Evolutionary conservation across 176 grass and related monocot species (phyloP), one percentile per base, ranked within the genome.

Genomic region (Carex myosuroides): DNA sequence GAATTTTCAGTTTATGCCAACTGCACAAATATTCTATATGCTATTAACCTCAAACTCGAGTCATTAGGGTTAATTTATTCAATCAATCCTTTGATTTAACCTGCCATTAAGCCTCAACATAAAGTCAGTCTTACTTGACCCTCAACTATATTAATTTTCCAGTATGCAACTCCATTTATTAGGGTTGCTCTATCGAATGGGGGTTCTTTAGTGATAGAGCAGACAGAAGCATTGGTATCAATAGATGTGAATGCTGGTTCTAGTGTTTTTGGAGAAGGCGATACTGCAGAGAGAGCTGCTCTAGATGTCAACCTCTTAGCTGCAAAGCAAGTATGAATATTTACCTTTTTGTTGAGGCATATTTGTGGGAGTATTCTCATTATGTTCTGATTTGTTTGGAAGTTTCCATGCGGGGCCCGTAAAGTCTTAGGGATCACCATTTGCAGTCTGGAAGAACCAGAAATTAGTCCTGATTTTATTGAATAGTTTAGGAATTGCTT

Each of bases 211-310:
- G 91, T 98, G 83, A 98, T 98, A 88, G 95, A 98, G 88, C 92
- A 94, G 85, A 98, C 95, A 69, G 95, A 98, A 85, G 95, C 95
- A 72, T 87, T 98, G 41, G 92, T 98, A 83, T 98, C 95, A 80
- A 77, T 98, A 74, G 95, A 98, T 91, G 95, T 98, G 29, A 98
- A 98, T 98, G 87, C 89, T 44, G 95, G 95, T 46, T 88, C 94
- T 41, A 91, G 90, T 86, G 89, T 91, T 86, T 85, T 93, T 87
- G 92, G 87, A 79, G 90, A 94, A 80, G 95, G 90, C 78, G 93
- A 84, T 18, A 93, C 95, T 24, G 87, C 88, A 86, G 95, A 98
- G 79, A 94, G 90, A 82, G 92, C 89, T 81, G 87, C 94, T 81
- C 87, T 98, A 59, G 87, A 94, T 84, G 89, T 98, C 73, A 98